Conservation (phyloP, 805 yeast genomes). For the Candida xiaguanensis region DNA sequence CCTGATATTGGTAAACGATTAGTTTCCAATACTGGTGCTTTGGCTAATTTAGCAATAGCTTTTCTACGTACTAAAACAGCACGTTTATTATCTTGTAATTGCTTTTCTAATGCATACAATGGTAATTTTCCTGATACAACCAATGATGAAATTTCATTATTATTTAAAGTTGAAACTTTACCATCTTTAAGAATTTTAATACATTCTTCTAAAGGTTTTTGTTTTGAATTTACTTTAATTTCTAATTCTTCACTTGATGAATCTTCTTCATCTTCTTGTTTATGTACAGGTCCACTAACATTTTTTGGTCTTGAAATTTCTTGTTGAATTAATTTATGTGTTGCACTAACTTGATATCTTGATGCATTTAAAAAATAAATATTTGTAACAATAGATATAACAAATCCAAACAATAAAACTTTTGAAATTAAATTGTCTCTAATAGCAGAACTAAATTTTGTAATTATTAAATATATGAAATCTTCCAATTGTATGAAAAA, state of each 20-base stretch:
- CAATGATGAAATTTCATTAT: constrained; percentile 72
- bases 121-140: constrained; percentile 80
- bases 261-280: constrained; percentile 14
- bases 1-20: constrained; percentile 71
- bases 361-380: constrained; percentile 84
- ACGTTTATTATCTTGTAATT: constrained; percentile 80
- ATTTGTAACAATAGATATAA: constrained; percentile 75
- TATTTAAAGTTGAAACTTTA: constrained; percentile 55
- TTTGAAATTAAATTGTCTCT: constrained; percentile 80
- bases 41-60: constrained; percentile 80
- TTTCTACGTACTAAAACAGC: constrained; percentile 93
- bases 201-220: constrained; percentile 61
- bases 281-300: constrained; percentile 21
- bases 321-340: constrained; percentile 37
- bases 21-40: constrained; percentile 73
- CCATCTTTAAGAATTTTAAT: constrained; percentile 66
- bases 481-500: constrained; percentile 61
- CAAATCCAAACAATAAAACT: constrained; percentile 65
- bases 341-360: constrained; percentile 54
- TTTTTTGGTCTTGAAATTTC: constrained; percentile 31
- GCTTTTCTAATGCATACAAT: constrained; percentile 90
- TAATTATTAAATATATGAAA: constrained; percentile 46
- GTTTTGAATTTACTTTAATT: constrained; percentile 17
- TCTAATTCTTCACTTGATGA: constrained; percentile 23
- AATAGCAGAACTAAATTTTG: constrained; percentile 61